These are phyloP conservation scores for Cokeromyces recurvatus DNA, from an alignment of 371 early-diverging fungal species.

Conservation along the genomic window DNA sequence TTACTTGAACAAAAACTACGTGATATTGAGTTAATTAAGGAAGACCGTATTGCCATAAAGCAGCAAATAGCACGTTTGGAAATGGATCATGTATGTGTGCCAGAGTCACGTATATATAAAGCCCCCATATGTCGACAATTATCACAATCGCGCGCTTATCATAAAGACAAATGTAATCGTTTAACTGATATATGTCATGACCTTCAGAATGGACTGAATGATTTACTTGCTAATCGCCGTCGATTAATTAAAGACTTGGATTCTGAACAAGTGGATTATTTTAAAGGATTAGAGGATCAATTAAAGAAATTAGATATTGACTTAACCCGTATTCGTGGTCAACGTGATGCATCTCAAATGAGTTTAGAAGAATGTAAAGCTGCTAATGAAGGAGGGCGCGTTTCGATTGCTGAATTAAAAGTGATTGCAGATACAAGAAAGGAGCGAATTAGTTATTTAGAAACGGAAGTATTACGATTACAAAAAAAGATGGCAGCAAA, in stretches of 20 bases:
- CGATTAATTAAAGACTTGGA: conserved; percentile 22
- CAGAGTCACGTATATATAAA: conserved; percentile 34
- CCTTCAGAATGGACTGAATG: conserved; percentile 18
- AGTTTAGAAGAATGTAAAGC: conserved; percentile 19
- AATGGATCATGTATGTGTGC: conserved; percentile 32
- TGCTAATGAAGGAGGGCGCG: conserved; percentile 16
- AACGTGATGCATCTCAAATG: conserved; percentile 47
- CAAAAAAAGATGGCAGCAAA: conserved; percentile 17
- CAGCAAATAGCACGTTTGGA: conserved; percentile 33
- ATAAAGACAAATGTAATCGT: conserved; percentile 30
- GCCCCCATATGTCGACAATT: conserved; percentile 26
- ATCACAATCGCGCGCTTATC: conserved; percentile 26
- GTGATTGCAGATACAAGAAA: conserved; percentile 28
- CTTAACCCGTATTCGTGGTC: conserved; percentile 68
- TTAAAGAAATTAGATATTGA: conserved; percentile 74
- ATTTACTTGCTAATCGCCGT: conserved; percentile 15
- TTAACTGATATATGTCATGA: conserved; percentile 19
- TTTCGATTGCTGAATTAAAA: conserved; percentile 15
- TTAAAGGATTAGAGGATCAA: conserved; percentile 56
- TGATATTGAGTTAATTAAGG: conserved; percentile 38
- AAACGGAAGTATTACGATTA: conserved; percentile 13
- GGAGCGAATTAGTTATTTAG: conserved; percentile 18
- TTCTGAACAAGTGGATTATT: conserved; percentile 21
- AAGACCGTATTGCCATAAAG: conserved; percentile 35
- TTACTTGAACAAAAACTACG: conserved; percentile 23